Evolutionary conservation across 805 yeast genomes (phyloP).

Genomic region (Debaryomyces maramus): DNA sequence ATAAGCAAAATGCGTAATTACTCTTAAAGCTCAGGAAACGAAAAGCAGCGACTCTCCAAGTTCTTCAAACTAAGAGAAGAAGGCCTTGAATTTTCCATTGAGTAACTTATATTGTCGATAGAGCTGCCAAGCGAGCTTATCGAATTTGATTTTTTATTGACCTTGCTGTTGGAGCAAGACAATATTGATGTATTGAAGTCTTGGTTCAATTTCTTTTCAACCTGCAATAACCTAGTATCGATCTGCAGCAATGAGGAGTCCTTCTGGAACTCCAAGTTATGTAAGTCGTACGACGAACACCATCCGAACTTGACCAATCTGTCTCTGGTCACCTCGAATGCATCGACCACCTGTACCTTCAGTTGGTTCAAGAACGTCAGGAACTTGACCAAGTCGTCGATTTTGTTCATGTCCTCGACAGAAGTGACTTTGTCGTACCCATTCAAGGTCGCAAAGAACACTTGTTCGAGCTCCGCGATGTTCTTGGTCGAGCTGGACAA

Average conservation of each 20-base stretch:
- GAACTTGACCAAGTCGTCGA: constrained; percentile 29
- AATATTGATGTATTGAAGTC: constrained; percentile 27
- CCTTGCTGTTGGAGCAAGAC: constrained; percentile 8
- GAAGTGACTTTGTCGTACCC: not conserved
- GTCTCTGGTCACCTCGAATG: constrained; percentile 32
- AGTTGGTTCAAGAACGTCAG: constrained; percentile 33
- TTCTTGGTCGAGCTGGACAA: constrained; percentile 26
- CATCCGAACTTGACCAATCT: constrained; percentile 39
- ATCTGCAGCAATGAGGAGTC: constrained; percentile 38
- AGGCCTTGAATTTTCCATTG: constrained; percentile 7
- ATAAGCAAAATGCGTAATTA: too few species aligned
- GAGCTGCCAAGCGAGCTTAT: not conserved
- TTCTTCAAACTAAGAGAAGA: constrained; percentile 27
- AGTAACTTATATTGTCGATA: not conserved
- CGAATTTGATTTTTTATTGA: constrained; percentile 6
- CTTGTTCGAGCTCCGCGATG: constrained; percentile 33
- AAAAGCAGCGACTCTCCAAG: constrained; percentile 32
- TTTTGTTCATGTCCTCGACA: constrained; percentile 22
- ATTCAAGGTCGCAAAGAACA: constrained; percentile 29
- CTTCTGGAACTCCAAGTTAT: constrained; percentile 39
- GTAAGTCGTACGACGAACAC: constrained; percentile 43
- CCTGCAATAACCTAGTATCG: constrained; percentile 37
- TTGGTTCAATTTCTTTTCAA: constrained; percentile 35
- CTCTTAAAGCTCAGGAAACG: constrained; percentile 17
- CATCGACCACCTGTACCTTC: constrained; percentile 32